Percentiles rank a stretch among this genome's conserved stretches.
These are phyloP conservation scores for Myriosclerotinia duriaeana DNA, from an alignment of 2,329 filamentous ascomycete genomes.

Conservation along the genomic window DNA sequence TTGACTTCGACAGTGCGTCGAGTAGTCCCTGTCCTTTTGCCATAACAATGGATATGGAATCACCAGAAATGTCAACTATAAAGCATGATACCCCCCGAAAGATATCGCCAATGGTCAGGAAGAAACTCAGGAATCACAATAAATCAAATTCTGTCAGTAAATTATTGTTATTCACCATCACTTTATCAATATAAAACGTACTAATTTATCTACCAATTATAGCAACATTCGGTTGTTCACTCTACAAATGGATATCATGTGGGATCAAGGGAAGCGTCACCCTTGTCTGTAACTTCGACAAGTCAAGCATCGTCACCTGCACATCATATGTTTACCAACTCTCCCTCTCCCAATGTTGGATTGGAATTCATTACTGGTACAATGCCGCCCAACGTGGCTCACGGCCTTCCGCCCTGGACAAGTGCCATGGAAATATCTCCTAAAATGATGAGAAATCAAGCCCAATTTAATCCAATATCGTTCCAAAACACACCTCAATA, in stretches of 20 bases:
- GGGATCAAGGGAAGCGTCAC: slow-evolving; percentile 55
- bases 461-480: slow-evolving; percentile 25
- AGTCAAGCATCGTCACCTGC: slow-evolving; percentile 55
- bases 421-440: slow-evolving; percentile 32
- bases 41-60: slow-evolving; percentile 43
- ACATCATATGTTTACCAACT: slow-evolving; percentile 44
- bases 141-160: slow-evolving; percentile 48
- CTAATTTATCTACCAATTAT: slow-evolving; percentile 36
- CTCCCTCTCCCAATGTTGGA: slow-evolving; percentile 48
- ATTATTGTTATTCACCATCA: neutral
- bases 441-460: slow-evolving; percentile 28
- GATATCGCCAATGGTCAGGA: slow-evolving; percentile 34
- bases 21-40: slow-evolving; percentile 53
- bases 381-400: slow-evolving; percentile 35
- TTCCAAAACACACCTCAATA: slow-evolving; percentile 32
- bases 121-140: slow-evolving; percentile 40
- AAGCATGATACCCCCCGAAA: slow-evolving; percentile 41
- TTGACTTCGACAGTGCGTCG: slow-evolving; percentile 59
- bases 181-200: neutral
- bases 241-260: slow-evolving; percentile 52
- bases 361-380: slow-evolving; percentile 44
- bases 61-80: slow-evolving; percentile 45
- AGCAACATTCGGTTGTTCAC: slow-evolving; percentile 54
- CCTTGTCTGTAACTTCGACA: slow-evolving; percentile 51
- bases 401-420: slow-evolving; percentile 42